These are phyloP conservation scores for Petunia hybrid DNA, from an alignment of 305 asterid genomes.

Conservation along the genomic window DNA sequence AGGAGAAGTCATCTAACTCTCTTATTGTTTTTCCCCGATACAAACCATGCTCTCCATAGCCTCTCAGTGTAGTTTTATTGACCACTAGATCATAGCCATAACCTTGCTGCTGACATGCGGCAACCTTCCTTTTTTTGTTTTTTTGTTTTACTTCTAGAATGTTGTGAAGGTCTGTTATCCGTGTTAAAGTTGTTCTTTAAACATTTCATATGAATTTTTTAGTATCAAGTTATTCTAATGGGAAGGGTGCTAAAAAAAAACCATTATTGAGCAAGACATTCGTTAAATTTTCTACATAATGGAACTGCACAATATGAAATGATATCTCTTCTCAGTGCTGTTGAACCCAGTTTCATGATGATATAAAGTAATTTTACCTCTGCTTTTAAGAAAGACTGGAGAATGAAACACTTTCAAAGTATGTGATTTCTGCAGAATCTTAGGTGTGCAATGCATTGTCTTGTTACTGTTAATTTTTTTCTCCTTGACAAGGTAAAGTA, in stretches of 20 bases:
- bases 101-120: background rate
- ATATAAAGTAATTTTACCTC: no score
- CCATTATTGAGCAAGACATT: background rate
- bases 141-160: background rate
- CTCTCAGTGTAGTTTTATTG: background rate
- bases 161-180: background rate
- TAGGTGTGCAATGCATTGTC: background rate
- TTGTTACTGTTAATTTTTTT: background rate
- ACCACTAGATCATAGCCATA: constrained; percentile 5
- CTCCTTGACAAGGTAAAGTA: no score
- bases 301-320: no score
- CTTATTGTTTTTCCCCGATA: no score
- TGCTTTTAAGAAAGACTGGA: no score
- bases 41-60: background rate
- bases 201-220: background rate
- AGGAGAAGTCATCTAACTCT: no score
- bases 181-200: background rate
- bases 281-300: background rate
- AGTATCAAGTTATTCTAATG: no score
- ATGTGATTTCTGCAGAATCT: constrained; percentile 11
- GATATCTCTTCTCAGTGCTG: no score
- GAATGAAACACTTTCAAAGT: constrained; percentile 21
- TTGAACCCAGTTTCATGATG: no score
- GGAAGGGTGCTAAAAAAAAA: no score
- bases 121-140: constrained; percentile 7